A percentile compares a stretch with the other conserved stretches of the same genome.
These are phyloP conservation scores for Coccomyxa sp. DNA, from an alignment of 139 green algal genomes.

Conservation along the genomic window DNA sequence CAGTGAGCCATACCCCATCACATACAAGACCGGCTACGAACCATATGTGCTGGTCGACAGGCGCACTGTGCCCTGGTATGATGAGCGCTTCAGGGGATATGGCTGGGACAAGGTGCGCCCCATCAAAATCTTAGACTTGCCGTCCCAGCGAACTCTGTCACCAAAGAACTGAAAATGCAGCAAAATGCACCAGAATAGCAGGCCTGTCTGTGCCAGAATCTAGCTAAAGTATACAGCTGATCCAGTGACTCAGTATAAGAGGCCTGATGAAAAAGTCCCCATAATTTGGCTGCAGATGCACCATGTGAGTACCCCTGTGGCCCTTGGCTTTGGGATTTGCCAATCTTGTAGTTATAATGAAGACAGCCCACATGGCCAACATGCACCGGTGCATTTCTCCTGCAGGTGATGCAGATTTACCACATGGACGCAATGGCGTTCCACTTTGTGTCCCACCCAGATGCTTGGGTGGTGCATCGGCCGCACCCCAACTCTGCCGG, in stretches of 20 bases:
- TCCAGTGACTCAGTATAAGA: background rate
- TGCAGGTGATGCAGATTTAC: slow-evolving; percentile 20
- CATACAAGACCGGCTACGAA: slow-evolving; percentile 37
- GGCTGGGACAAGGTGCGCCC: slow-evolving; percentile 30
- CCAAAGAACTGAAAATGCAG: background rate
- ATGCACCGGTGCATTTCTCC: background rate
- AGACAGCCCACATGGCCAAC: background rate
- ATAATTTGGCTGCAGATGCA: too few species aligned
- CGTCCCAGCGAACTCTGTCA: background rate
- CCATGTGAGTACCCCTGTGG: background rate
- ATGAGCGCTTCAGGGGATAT: slow-evolving; percentile 47
- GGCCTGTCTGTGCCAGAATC: background rate
- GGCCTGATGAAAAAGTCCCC: too few species aligned
- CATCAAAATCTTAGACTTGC: background rate
- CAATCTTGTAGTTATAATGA: background rate
- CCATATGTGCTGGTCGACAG: slow-evolving; percentile 33
- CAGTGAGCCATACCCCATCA: slow-evolving; percentile 18
- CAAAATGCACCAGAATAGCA: background rate
- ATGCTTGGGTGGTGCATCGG: slow-evolving; percentile 46
- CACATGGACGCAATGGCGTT: slow-evolving; percentile 17
- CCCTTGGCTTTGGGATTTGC: background rate
- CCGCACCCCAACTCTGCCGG: slow-evolving; percentile 32
- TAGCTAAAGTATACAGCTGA: background rate
- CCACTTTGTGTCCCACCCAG: slow-evolving; percentile 33
- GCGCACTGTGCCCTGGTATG: slow-evolving; percentile 36